A percentile compares a stretch with the other conserved stretches of the same genome.
Evolutionary conservation across 306 rosid genomes (phyloP).

Genomic region (Malus sieversii): DNA sequence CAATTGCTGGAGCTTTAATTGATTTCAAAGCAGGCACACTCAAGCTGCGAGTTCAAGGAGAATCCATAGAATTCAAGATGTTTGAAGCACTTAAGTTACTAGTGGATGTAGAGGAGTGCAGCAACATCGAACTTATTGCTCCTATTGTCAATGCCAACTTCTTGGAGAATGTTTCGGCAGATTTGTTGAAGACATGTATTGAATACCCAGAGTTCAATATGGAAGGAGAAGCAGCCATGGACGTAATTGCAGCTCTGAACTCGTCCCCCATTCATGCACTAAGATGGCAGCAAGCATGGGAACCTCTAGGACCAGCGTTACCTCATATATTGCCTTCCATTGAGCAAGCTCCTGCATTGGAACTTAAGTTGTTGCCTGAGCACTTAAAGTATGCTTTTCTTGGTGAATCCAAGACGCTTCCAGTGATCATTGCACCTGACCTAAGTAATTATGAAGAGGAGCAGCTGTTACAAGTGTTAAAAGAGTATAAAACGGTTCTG

Average conservation of each 20-base stretch:
- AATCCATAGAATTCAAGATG: not conserved
- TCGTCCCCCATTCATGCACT: not conserved
- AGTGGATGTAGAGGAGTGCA: not conserved
- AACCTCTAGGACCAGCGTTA: not conserved
- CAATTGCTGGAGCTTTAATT: not conserved
- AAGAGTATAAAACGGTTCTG: no score
- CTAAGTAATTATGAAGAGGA: not conserved
- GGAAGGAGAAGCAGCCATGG: not conserved
- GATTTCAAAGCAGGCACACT: not conserved
- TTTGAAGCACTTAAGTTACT: not conserved
- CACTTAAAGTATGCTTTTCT: not conserved
- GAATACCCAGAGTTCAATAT: not conserved
- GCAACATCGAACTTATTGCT: no score
- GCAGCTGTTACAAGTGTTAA: no score
- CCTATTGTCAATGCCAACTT: not conserved
- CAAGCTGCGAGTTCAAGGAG: not conserved
- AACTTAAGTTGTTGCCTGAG: not conserved
- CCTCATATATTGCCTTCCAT: not conserved
- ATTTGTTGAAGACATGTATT: not conserved
- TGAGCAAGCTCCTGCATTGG: not conserved
- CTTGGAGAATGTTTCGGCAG: not conserved
- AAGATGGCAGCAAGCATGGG: not conserved
- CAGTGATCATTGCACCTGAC: not conserved
- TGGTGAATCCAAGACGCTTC: not conserved
- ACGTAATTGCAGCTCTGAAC: not conserved